These are phyloP conservation scores for Spathaspora boniae DNA, from an alignment of 805 yeast species.

Conservation along the genomic window DNA sequence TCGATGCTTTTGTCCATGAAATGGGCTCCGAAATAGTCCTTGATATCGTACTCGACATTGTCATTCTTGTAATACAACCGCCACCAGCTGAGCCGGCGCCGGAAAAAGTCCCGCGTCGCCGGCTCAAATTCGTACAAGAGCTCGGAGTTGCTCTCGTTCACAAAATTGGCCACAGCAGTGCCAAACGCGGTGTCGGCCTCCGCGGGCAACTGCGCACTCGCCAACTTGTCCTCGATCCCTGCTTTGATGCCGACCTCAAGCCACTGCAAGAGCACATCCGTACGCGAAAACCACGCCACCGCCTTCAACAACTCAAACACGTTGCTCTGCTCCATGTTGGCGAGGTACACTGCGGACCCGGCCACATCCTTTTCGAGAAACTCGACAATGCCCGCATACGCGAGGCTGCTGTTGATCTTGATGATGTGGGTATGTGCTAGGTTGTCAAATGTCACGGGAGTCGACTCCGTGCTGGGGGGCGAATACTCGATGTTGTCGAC, in stretches of 20 bases:
- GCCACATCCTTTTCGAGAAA: constrained; percentile 27
- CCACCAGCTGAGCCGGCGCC: constrained; percentile 36
- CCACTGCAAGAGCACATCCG: constrained; percentile 24
- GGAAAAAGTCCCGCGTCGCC: constrained; percentile 25
- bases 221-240: constrained; percentile 11
- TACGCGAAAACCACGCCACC: constrained; percentile 23
- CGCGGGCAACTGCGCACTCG: constrained; percentile 15
- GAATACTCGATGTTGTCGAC: constrained; percentile 38
- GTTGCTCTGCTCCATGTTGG: constrained; percentile 31
- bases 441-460: constrained; percentile 20
- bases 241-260: constrained; percentile 15
- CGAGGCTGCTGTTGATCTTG: constrained; percentile 28
- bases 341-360: constrained; percentile 29
- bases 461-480: constrained; percentile 30
- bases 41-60: constrained; percentile 40
- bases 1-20: constrained; percentile 41
- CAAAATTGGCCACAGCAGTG: constrained; percentile 24
- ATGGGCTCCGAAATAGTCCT: constrained; percentile 31
- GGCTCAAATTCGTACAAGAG: constrained; percentile 34
- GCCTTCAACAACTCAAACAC: constrained; percentile 31
- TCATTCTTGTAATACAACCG: constrained; percentile 39
- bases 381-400: constrained; percentile 25
- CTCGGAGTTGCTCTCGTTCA: constrained; percentile 31
- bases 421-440: constrained; percentile 22
- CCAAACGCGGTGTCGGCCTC: constrained; percentile 18